These are phyloP conservation scores for Neurospora sp. DNA, from an alignment of 495 filamentous ascomycete genomes.

Conservation along the genomic window DNA sequence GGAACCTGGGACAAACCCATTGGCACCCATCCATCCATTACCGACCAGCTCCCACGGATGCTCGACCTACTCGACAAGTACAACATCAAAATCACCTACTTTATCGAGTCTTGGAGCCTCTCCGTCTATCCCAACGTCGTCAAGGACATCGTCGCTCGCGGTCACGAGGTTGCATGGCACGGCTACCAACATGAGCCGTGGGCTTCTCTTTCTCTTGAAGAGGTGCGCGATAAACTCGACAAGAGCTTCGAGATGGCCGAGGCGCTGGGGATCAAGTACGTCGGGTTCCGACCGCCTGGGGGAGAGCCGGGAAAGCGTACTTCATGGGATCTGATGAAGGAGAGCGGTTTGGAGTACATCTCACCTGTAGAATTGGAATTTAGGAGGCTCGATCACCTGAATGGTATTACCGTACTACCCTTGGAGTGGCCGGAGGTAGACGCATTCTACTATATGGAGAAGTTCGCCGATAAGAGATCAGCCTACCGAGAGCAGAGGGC, in stretches of 20 bases:
- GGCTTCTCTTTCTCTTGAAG: constrained; percentile 6
- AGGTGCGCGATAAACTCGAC: constrained; percentile 13
- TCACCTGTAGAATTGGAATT: constrained; percentile 9
- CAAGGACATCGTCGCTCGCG: constrained; percentile 2
- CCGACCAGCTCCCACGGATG: constrained; percentile 22
- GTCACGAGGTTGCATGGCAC: constrained; percentile 29
- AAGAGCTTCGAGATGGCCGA: constrained; percentile 14
- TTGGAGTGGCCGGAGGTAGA: constrained; percentile 27
- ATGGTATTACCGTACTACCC: constrained; percentile 20
- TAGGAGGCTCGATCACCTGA: not conserved
- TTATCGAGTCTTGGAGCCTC: constrained; percentile 27
- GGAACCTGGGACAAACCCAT: constrained; percentile 17
- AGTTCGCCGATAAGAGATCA: constrained; percentile 14
- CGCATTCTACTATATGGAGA: constrained; percentile 29
- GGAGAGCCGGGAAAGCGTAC: constrained; percentile 13
- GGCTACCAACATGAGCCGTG: constrained; percentile 26
- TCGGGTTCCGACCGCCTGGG: constrained; percentile 25
- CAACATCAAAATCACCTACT: constrained; percentile 22
- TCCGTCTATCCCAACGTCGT: constrained; percentile 19
- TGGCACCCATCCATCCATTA: constrained; percentile 21
- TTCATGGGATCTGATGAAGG: constrained; percentile 15
- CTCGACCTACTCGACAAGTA: constrained; percentile 17
- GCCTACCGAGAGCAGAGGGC: constrained; percentile 4
- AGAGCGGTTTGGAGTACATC: constrained; percentile 15
- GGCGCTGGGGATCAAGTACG: constrained; percentile 11